Evolutionary conservation across 1,284 basidiomycete genomes (phyloP), one percentile per base, ranked within the genome.

Genomic region (Spongispora temasekensis): DNA sequence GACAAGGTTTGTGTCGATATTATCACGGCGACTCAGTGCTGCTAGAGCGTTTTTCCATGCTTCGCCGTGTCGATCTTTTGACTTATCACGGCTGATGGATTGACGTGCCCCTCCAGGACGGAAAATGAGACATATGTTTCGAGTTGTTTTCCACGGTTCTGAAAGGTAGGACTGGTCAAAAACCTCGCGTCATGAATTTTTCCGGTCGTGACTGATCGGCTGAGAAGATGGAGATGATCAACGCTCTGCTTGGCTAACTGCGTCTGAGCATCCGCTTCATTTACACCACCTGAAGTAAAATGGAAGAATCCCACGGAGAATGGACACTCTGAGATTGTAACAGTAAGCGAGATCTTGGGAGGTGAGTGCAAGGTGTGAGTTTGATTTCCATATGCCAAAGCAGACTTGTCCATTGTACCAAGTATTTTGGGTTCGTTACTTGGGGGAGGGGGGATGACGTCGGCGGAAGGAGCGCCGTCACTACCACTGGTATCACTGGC

Each of bases 181-280:
- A 74, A 74, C 27, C 59, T 65, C 8, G 61, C 44, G 34, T 71
- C 69, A 23, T 68, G 68, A 2, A 60, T 54, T 35, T 54, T 65
- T 40, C 69, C 69, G 6, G 64, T 70, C 8, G 54, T 27, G n/a
- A 74, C 68, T 25, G 64, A 73, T 55, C 34, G 61, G 42, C 50
- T 56, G 13, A 74, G 31, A 28, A 62, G 40, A 51, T 19, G 57
- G 30, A 62, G 40, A 51, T 19, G 57, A 21, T 66, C 57, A 37
- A 58, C 60, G 10, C 53, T 56, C 35, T 48, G 65, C 50, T 28
- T 59, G 27, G 52, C 58, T 2, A 72, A 27, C 28, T 48, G 32
- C 12, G 27, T 50, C 5, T 56, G 58, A 15, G 50, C 37, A 7
- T 53, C 12, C 30, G 50, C 50, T 10, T 62, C 56, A 15, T 35